phyloP scores from a whole-genome alignment of 2,329 filamentous ascomycete genomes.

The Pestalotiopsis sp. region DNA sequence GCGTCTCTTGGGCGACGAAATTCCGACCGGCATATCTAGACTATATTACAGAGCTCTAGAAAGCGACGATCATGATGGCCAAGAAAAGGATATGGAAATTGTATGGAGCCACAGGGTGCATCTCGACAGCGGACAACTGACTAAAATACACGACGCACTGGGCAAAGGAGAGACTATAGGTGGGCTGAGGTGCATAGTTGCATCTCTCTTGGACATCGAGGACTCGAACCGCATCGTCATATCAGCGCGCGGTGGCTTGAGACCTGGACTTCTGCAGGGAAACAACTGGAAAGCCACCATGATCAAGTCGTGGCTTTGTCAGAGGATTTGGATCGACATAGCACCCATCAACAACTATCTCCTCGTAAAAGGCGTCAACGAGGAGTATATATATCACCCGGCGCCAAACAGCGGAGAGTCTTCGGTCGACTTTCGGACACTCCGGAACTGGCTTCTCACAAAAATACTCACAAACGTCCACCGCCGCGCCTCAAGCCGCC shows the following conservation, averaged over 20 bases:
- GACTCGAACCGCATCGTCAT: constrained; percentile 32
- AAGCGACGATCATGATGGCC: constrained; percentile 20
- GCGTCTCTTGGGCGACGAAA: constrained; percentile 16
- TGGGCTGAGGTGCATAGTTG: constrained; percentile 26
- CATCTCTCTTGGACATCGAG: constrained; percentile 23
- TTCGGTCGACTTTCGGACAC: constrained; percentile 14
- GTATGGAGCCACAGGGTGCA: constrained; percentile 17
- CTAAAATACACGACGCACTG: constrained; percentile 21
- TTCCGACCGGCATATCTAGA: constrained; percentile 16
- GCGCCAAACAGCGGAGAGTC: constrained; percentile 6
- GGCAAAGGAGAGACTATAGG: constrained; percentile 29
- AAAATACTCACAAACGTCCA: constrained; percentile 19
- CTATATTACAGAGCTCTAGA: constrained; percentile 24
- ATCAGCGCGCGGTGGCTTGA: constrained; percentile 31
- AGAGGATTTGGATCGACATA: constrained; percentile 31
- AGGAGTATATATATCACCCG: constrained; percentile 36
- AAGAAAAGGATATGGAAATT: constrained; percentile 20
- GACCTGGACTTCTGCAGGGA: constrained; percentile 32
- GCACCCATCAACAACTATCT: constrained; percentile 23
- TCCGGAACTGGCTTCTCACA: constrained; percentile 23
- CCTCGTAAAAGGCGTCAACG: constrained; percentile 31
- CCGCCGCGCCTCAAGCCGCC: constrained; percentile 13
- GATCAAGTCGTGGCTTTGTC: constrained; percentile 33
- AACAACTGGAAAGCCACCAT: constrained; percentile 33
- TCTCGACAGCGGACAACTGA: constrained; percentile 15